Conservation (phyloP, 345 rosid species). For the Boechera stricta region DNA sequence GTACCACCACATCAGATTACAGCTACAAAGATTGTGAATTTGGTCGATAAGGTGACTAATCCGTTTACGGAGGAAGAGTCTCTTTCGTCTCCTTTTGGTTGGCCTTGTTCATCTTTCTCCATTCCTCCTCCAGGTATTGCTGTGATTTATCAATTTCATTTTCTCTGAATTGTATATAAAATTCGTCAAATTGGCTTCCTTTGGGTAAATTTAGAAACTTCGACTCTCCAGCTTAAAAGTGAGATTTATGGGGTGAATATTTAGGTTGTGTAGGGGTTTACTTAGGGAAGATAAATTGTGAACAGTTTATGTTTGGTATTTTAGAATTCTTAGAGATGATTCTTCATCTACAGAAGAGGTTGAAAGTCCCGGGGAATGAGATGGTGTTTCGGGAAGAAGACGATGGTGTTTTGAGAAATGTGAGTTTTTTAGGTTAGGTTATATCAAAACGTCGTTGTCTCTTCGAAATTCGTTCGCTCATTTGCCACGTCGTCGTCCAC, state of each 20-base stretch:
- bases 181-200: neutral
- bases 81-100: slow-evolving; percentile 22
- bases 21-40: slow-evolving; percentile 28
- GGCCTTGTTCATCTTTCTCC: too few relatives aligned
- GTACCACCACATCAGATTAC: slow-evolving; percentile 48
- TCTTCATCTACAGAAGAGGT: slow-evolving; percentile 25
- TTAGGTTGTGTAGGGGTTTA: neutral
- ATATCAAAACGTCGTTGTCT: too few relatives aligned
- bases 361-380: slow-evolving; percentile 33
- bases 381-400: neutral
- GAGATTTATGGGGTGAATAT: neutral
- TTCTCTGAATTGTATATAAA: neutral
- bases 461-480: too few relatives aligned
- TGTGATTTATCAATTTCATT: neutral
- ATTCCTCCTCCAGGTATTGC: slow-evolving; percentile 24
- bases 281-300: neutral
- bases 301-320: neutral
- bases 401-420: too few relatives aligned
- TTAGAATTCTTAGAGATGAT: slow-evolving; percentile 1
- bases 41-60: slow-evolving; percentile 42
- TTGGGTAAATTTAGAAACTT: too few relatives aligned
- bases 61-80: slow-evolving; percentile 49
- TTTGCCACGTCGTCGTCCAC: too few relatives aligned
- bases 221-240: too few relatives aligned
- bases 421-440: too few relatives aligned